Evolutionary conservation across 305 asterid genomes (phyloP), one percentile per base, ranked within the genome.

Genomic region (Striga hermonthica): DNA sequence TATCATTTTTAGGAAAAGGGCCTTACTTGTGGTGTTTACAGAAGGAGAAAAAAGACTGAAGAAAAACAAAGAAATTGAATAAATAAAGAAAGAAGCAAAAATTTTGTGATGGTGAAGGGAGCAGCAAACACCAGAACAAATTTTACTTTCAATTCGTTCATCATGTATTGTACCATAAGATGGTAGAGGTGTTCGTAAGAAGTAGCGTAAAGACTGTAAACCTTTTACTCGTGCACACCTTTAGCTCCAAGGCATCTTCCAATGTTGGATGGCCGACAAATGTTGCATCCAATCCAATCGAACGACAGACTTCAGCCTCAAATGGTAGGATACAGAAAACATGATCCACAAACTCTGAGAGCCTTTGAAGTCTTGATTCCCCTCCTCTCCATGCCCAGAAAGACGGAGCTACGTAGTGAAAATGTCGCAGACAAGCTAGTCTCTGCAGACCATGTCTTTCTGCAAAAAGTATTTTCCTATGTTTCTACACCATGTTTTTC

Each of bases 331-430:
- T 92, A 74, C 98, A 92, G 36, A 92, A 82, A 14, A 89, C 47
- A 76, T 92, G 97, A 80, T 92, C 97, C 69, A 92, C 85, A 73
- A 92, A 87, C 50, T 69, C 79, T 16, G 80, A 69, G 61, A 92
- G 87, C 61, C 89, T 86, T 66, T 74, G 80, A 34, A 92, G 92
- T 76, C 97, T 89, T 43, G 79, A 78, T 76, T 89, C 96, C 61
- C 97, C 97, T 52, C 97, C 98, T 81, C 70, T 87, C 98, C 98
- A 92, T 52, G 96, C 95, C 98, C 98, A 92, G 80, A 89, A 92
- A 56, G 98, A 89, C 3, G 97, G 97, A 40, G 98, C 89, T 22
- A 89, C 96, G 57, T 89, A 92, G 77, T 89, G 96, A 78, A 89
- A 89, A 76, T 86, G 96, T 47, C 44, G 82, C 44, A 96, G 90